Base-by-base conservation (phyloP, 306 rosid genomes). In the Acmispon strigosus region DNA sequence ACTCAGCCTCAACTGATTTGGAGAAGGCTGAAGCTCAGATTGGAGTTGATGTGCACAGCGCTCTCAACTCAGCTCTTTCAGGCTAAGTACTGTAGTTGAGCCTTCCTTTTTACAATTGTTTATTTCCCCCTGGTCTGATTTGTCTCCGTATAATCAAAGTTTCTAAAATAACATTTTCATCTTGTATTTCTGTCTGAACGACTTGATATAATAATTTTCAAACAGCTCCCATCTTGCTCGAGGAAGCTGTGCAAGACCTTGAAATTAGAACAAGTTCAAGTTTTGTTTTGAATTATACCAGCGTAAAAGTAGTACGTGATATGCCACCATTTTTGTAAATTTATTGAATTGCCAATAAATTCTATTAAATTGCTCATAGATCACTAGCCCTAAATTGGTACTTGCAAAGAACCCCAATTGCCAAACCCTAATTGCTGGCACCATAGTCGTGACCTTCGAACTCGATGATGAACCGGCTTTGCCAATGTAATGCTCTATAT, bases 1-100 rank as follows among this genome's bases (percentile, higher is more conserved):
- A 43, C 89, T 82, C 99, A 0, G 99, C 99, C 60, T 41, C 96
- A 0, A 95, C 96, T 7, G 97, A 95, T 69, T 78, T 87, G 86
- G 99, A 95, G 92, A 95, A 91, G 78, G 99, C 99, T 6, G 99
- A 95, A 76, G 97, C 99, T 70, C 99, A 95, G 81, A 95, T 95
- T 44, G 99, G 97, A 55, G 88, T 95, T 22, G 99, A 91, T 14
- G 86, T 95, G 62, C 97, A 91, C 56, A 91, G 96, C 13, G 96
- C 97, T 10, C 89, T 95, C 69, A 91, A 87, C 69, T n/a, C 82
- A 1, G 93, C 97, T 41, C 89, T 95, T 34, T 2, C 92, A 9
- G 96, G 91, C 87, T 89, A 83, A 61, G 70, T 72, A 47, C 61
- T 63, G n/a, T 76, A 81, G 53, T 62, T 50, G 45, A 67, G 66